Evolutionary conservation across 1,139 yeast species (phyloP).

Genomic region (Suhomyces bolitotheri): DNA sequence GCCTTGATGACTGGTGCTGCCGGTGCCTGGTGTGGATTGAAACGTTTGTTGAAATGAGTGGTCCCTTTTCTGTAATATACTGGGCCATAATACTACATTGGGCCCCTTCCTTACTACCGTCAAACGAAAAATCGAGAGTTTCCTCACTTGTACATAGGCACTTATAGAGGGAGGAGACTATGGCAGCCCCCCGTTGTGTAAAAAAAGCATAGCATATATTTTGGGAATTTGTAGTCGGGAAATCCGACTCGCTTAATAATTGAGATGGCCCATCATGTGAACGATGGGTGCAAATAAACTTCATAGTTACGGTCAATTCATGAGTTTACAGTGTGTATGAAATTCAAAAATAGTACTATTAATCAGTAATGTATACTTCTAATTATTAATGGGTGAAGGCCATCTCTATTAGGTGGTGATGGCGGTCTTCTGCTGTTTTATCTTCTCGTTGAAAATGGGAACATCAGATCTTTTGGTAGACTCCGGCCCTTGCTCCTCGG

Average conservation of each 20-base stretch:
- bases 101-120: constrained; percentile 1
- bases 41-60: constrained; percentile 40
- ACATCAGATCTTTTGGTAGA: constrained; percentile 6
- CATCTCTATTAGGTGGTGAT: constrained; percentile 1
- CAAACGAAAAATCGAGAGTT: constrained; percentile 1
- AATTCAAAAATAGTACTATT: background rate
- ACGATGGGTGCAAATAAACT: too few species aligned
- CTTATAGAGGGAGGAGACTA: constrained; percentile 12
- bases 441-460: constrained; percentile 7
- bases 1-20: constrained; percentile 88
- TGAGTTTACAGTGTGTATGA: too few species aligned
- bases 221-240: constrained; percentile 1
- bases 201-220: constrained; percentile 1
- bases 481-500: constrained; percentile 2
- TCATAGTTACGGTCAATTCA: too few species aligned
- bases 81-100: background rate
- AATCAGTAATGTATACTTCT: background rate
- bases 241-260: constrained; percentile 7
- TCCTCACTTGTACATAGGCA: constrained; percentile 13
- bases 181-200: constrained; percentile 1
- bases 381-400: too few species aligned
- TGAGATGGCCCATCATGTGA: constrained; percentile 2
- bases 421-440: constrained; percentile 7
- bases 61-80: background rate
- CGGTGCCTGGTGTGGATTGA: constrained; percentile 88